Conservation (phyloP, 2,329 filamentous ascomycete genomes). For the Sporothrix sp. region DNA sequence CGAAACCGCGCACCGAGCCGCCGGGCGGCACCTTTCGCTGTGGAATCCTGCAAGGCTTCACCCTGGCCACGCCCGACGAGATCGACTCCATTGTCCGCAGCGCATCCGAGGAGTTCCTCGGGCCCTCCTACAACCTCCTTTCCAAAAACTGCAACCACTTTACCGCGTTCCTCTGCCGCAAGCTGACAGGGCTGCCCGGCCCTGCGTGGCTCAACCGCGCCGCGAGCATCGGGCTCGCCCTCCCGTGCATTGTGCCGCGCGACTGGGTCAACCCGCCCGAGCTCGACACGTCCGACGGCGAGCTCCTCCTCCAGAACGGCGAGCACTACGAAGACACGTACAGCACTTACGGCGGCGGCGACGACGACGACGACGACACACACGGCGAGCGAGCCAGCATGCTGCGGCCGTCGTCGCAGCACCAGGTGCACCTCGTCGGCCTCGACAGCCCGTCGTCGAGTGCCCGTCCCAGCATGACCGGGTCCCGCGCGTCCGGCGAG, state of each 20-base stretch:
- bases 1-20: constrained; percentile 59
- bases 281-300: constrained; percentile 61
- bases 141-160: constrained; percentile 87
- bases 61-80: constrained; percentile 56
- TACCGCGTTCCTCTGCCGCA: constrained; percentile 64
- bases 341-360: constrained; percentile 31
- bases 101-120: constrained; percentile 63
- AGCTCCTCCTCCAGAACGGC: constrained; percentile 45
- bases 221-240: constrained; percentile 68
- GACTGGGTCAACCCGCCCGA: constrained; percentile 78
- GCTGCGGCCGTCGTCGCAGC: constrained; percentile 30
- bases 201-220: constrained; percentile 74
- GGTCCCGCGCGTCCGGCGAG: constrained; percentile 1
- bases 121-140: constrained; percentile 69
- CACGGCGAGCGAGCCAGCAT: constrained; percentile 11
- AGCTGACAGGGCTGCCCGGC: constrained; percentile 59
- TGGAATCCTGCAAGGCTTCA: constrained; percentile 71
- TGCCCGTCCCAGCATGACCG: neutral
- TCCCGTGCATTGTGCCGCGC: constrained; percentile 72
- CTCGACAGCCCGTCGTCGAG: constrained; percentile 16
- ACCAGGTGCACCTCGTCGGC: constrained; percentile 19
- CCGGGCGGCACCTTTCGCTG: constrained; percentile 68
- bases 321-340: constrained; percentile 46
- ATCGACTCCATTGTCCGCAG: constrained; percentile 60
- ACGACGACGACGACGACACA: constrained; percentile 40